A percentile compares a stretch with the other conserved stretches of the same genome.
These are phyloP conservation scores for Cercospora berteroae DNA, from an alignment of 2,329 filamentous ascomycete species.

Conservation along the genomic window DNA sequence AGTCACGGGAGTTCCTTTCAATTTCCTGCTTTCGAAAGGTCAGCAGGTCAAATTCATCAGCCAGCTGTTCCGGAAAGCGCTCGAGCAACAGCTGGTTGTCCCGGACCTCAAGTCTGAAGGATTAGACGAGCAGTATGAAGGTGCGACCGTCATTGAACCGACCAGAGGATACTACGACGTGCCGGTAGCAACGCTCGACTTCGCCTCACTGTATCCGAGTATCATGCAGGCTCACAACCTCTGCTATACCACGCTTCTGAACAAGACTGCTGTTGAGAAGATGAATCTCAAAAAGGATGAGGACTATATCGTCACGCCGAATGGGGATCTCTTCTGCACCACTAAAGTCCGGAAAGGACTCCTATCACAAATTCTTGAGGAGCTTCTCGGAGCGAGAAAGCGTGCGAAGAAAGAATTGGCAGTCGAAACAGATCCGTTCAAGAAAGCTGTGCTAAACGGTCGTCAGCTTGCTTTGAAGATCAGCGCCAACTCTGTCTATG, in stretches of 20 bases:
- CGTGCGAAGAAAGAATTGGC: conserved; percentile 88
- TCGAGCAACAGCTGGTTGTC: conserved; percentile 90
- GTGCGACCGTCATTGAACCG: conserved; percentile 96
- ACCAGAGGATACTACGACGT: conserved; percentile 91
- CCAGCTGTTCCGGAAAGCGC: conserved; percentile 90
- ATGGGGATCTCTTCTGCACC: conserved; percentile 90
- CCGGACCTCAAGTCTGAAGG: conserved; percentile 73
- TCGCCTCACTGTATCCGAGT: conserved; percentile 95
- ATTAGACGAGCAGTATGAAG: conserved; percentile 87
- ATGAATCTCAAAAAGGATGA: conserved; percentile 78
- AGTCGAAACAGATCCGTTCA: conserved; percentile 89
- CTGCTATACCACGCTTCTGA: conserved; percentile 91
- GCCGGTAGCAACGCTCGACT: conserved; percentile 95
- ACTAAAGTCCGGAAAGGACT: conserved; percentile 85
- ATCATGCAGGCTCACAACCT: conserved; percentile 99
- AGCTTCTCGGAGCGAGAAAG: conserved; percentile 87
- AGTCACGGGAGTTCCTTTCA: conserved; percentile 98
- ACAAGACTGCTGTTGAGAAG: conserved; percentile 72
- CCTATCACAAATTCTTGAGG: conserved; percentile 91
- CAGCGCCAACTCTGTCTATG: conserved; percentile 97
- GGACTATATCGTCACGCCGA: conserved; percentile 95
- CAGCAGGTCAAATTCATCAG: conserved; percentile 98
- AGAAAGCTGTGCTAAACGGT: conserved; percentile 96
- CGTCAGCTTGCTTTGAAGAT: conserved; percentile 93
- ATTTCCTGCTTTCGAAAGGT: conserved; percentile 83